Base-by-base conservation (phyloP, 2,329 filamentous ascomycete genomes). In the Phoma sp. region DNA sequence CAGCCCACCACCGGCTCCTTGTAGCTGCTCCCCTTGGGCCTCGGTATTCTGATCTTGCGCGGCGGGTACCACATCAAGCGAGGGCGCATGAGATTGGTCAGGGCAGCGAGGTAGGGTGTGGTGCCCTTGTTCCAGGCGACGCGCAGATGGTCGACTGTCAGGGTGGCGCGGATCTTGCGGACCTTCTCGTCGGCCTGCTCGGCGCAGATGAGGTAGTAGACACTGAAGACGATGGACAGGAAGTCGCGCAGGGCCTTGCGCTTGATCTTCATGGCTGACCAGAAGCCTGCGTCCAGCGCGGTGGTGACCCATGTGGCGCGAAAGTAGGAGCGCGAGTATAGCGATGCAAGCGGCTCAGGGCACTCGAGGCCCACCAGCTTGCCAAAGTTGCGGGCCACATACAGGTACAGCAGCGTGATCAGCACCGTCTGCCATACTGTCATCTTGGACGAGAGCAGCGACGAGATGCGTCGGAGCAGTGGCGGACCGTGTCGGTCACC, bases 101-200 rank as follows among this genome's bases (percentile, higher is more conserved):
- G 73, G 55, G 90, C 87, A 46, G 83, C 80, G 13, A 99, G 79
- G 69, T 96, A 96, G 0, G 95, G 93, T 7, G 91, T 93, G 0
- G 86, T 96, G 10, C 89, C 87, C 73, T 99, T 99, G 69, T 98
- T 96, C 95, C 95, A 99, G 50, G 91, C 91, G 7, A 97, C 88
- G 5, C 95, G 85, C 66, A 99, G 75, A 74, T 98, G 95, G 33
- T 98, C 92, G 4, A 98, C 86, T 0, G 93, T 98, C 67, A 98
- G 78, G 58, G 89, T 89, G 11, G 87, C 90, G 56, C 95, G 82
- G 7, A 99, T 90, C 73, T 95, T 95, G 58, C 93, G 85, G 11
- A 97, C 93, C 77, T 98, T 98, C 75, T 98, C 95, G 71, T 98
- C 95, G 9, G 95, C 95, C 69, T 91, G 89, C 75, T 98, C 93